These are phyloP conservation scores for Aurinia saxatilis DNA, from an alignment of 345 rosid species.

Conservation along the genomic window DNA sequence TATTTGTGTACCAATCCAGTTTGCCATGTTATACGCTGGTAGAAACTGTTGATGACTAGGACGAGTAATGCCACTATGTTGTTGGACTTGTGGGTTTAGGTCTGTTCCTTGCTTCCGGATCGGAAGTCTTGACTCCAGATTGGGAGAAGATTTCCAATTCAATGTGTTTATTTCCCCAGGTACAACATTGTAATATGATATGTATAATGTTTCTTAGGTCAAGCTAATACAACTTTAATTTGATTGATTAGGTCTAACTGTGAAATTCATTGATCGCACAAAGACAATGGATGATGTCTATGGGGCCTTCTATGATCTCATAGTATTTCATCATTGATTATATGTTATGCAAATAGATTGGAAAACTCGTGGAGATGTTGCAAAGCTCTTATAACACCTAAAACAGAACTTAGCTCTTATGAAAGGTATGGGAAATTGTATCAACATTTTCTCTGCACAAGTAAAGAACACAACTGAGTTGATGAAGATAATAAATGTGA, in stretches of 20 bases:
- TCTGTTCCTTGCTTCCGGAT: constrained; percentile 70
- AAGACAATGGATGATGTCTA: too few relatives aligned
- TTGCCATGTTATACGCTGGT: constrained; percentile 42
- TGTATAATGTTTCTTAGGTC: constrained; percentile 8
- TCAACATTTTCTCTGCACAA: neutral
- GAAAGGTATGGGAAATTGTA: neutral
- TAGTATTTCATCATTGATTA: constrained; percentile 3
- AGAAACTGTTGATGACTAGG: constrained; percentile 79
- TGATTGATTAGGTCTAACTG: too few relatives aligned
- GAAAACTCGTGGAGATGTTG: constrained; percentile 90
- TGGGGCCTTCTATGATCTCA: too few relatives aligned
- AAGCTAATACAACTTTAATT: too few relatives aligned
- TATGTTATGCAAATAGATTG: constrained; percentile 54
- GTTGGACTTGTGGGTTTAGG: constrained; percentile 98
- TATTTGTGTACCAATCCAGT: constrained; percentile 9
- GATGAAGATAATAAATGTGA: too few relatives aligned
- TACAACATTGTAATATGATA: constrained; percentile 18
- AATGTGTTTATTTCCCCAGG: constrained; percentile 98
- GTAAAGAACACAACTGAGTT: too few relatives aligned
- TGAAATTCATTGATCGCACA: too few relatives aligned
- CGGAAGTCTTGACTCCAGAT: constrained; percentile 71
- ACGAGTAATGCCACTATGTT: constrained; percentile 96
- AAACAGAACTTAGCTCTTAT: constrained; percentile 54
- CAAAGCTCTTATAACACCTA: constrained; percentile 76
- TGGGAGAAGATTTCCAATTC: constrained; percentile 63